Conservation (phyloP, 148 eudicot genomes). For the Euryodendron excelsum region DNA sequence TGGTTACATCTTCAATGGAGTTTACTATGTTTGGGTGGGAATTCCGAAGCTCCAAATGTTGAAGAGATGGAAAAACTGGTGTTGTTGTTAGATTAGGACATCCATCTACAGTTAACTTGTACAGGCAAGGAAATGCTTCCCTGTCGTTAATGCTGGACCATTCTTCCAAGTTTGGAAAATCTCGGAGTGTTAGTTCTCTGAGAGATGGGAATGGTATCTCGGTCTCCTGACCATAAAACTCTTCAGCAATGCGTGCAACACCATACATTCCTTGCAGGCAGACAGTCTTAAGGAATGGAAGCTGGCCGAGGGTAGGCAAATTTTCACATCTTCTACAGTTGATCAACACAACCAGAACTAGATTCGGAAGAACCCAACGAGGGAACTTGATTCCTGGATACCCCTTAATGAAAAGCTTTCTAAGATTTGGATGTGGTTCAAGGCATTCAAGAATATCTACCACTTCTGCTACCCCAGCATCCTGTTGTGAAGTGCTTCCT, state of each 20-base stretch:
- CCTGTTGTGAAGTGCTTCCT: background rate
- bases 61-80: constrained; percentile 12
- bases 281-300: constrained; percentile 18
- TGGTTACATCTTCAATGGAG: constrained; percentile 9
- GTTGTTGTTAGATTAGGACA: constrained; percentile 15
- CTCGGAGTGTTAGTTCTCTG: constrained; percentile 7
- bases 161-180: constrained; percentile 12
- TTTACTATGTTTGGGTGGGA: constrained; percentile 1
- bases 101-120: background rate
- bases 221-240: constrained; percentile 7
- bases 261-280: constrained; percentile 11
- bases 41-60: constrained; percentile 3
- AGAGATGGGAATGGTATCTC: constrained; percentile 14
- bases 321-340: constrained; percentile 6
- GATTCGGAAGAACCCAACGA: constrained; percentile 17
- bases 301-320: constrained; percentile 21
- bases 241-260: constrained; percentile 8
- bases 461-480: no score
- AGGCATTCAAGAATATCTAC: constrained; percentile 11
- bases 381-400: constrained; percentile 23
- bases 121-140: constrained; percentile 12
- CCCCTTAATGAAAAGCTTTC: constrained; percentile 3
- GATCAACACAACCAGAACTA: constrained; percentile 9
- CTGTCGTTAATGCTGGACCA: constrained; percentile 5
- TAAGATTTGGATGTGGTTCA: constrained; percentile 20